These are phyloP conservation scores for Penicillium sp. DNA, from an alignment of 2,329 filamentous ascomycete species.

Conservation along the genomic window DNA sequence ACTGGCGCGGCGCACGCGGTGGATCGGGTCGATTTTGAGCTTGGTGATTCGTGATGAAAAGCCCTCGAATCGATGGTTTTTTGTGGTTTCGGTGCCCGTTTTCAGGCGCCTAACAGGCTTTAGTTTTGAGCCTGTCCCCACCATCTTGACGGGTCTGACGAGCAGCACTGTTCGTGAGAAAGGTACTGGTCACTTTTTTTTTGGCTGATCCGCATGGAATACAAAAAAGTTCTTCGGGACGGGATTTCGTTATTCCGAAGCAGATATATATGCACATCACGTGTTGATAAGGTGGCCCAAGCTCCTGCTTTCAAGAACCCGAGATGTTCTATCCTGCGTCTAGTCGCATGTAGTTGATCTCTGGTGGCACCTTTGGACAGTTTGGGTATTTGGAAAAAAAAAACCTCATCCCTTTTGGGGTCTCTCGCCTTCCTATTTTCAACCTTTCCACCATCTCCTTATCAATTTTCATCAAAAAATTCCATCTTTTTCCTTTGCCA, in stretches of 20 bases:
- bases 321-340: conserved; percentile 1
- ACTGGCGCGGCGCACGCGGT: conserved; percentile 77
- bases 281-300: conserved; percentile 34
- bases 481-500: background rate
- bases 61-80: conserved; percentile 85
- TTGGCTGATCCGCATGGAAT: conserved; percentile 22
- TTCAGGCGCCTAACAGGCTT: conserved; percentile 68
- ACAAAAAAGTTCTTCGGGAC: conserved; percentile 42
- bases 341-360: conserved; percentile 1
- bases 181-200: conserved; percentile 24
- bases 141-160: conserved; percentile 38
- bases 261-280: conserved; percentile 28
- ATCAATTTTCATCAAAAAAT: background rate
- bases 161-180: conserved; percentile 30
- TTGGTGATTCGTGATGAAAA: conserved; percentile 89
- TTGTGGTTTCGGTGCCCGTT: conserved; percentile 69
- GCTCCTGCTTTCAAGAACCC: conserved; percentile 30
- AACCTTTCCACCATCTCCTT: background rate
- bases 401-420: background rate
- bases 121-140: conserved; percentile 62
- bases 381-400: background rate
- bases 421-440: background rate
- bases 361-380: background rate
- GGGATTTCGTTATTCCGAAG: conserved; percentile 34
- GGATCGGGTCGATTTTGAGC: conserved; percentile 89